A percentile compares a stretch with the other conserved stretches of the same genome.
phyloP scores from a whole-genome alignment of 2,329 filamentous ascomycete species.

The Aspergillus phoenicis region DNA sequence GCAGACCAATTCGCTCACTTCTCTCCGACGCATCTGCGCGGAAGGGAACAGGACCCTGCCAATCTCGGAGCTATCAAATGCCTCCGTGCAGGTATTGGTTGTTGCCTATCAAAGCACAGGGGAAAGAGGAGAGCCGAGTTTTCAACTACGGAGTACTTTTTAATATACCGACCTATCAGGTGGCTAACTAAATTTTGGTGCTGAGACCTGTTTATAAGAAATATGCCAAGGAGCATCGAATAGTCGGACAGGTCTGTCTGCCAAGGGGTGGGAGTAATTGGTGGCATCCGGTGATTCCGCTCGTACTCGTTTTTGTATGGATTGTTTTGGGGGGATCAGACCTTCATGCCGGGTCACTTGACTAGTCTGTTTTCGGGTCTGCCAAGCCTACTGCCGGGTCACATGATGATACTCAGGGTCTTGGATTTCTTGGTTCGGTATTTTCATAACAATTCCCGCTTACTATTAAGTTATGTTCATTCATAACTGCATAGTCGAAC shows the following conservation, averaged over 20 bases:
- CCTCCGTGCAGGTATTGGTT: background rate
- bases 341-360: background rate
- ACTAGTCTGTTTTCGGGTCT: background rate
- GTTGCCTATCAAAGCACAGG: background rate
- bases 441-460: background rate
- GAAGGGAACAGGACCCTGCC: background rate
- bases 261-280: background rate
- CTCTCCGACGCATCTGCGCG: background rate
- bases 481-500: no score
- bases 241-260: background rate
- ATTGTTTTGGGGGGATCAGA: background rate
- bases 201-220: no score
- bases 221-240: no score
- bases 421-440: background rate
- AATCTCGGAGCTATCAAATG: conserved; percentile 2
- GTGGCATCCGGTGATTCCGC: background rate
- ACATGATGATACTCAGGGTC: background rate
- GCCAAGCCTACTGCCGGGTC: background rate
- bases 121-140: background rate
- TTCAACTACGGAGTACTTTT: background rate
- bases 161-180: background rate
- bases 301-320: background rate
- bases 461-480: background rate
- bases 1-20: background rate
- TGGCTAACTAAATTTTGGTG: no score